Base-by-base conservation (phyloP, 129 eudicot species). In the Sambucus nigra region DNA sequence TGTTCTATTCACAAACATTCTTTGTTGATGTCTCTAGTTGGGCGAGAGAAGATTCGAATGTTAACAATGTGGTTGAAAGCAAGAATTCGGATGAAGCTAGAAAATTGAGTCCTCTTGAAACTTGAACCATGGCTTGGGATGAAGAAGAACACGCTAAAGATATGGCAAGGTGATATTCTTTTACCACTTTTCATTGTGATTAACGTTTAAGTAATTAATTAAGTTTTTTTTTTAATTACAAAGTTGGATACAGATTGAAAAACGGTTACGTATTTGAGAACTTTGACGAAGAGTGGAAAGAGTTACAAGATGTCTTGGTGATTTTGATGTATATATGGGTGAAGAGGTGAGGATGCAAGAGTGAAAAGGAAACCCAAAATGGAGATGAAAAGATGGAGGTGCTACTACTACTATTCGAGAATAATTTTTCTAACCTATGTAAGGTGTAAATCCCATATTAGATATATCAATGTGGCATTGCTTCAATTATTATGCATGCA, bases 291-390 rank as follows among this genome's bases (percentile, higher is more conserved):
- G n/a, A n/a, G n/a, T n/a, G n/a, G n/a, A n/a, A n/a, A n/a, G n/a
- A n/a, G n/a, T n/a, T n/a, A n/a, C n/a, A n/a, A n/a, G n/a, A n/a
- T n/a, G n/a, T n/a, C n/a, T n/a, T n/a, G n/a, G n/a, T n/a, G n/a
- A n/a, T n/a, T n/a, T n/a, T n/a, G n/a, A n/a, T n/a, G n/a, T n/a
- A n/a, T 88, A 66, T 59, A 88, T 80, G 60, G 80, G 92, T 7
- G 94, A 84, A 80, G 97, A 88, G 60, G 87, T 84, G 75, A 88
- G 75, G 72, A 88, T 88, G 64, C 94, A 84, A 60, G 94, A 94
- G 11, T 88, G 97, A 88, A 80, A 57, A 67, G 92, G 69, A 88
- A 78, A 78, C 92, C 97, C 38, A 92, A 88, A 65, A 84, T 88
- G 94, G 84, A 84, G 69, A 88, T 80, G 89, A 63, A 78, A 75